These are phyloP conservation scores for Fistulinella cinereoalba DNA, from an alignment of 1,284 basidiomycete genomes.

Conservation along the genomic window DNA sequence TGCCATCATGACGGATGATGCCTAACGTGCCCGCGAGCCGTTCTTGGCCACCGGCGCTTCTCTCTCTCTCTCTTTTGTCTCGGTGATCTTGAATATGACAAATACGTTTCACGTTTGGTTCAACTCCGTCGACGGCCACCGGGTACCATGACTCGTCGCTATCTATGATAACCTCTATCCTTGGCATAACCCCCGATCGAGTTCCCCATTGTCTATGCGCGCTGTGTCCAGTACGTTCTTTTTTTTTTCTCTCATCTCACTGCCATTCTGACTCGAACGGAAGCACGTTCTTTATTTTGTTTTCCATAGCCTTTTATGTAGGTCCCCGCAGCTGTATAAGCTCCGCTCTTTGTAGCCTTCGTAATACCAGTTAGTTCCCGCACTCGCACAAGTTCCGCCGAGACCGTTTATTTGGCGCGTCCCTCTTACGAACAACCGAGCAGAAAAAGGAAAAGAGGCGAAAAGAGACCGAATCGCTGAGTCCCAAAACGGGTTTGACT, in stretches of 20 bases:
- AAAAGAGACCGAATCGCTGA: too few relatives aligned
- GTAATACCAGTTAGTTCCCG: not conserved
- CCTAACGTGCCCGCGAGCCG: slow-evolving; percentile 34
- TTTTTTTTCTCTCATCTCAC: slow-evolving; percentile 25
- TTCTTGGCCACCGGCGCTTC: not conserved
- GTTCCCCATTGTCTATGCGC: slow-evolving; percentile 1
- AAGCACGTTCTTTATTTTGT: slow-evolving; percentile 14
- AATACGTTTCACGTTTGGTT: not conserved
- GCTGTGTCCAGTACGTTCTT: slow-evolving; percentile 10
- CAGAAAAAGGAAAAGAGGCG: too few relatives aligned
- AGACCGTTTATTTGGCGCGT: too few relatives aligned
- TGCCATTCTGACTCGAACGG: slow-evolving; percentile 19
- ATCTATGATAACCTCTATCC: slow-evolving; percentile 18
- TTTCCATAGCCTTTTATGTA: not conserved
- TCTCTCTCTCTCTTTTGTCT: not conserved
- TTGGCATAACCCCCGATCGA: slow-evolving; percentile 23
- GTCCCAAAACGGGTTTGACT: too few relatives aligned
- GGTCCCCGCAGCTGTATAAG: not conserved
- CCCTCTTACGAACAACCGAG: too few relatives aligned
- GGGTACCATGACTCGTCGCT: slow-evolving; percentile 9
- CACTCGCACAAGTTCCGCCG: not conserved
- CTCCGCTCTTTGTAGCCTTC: not conserved
- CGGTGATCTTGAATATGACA: not conserved
- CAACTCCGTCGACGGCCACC: too few relatives aligned
- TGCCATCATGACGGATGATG: slow-evolving; percentile 95